Evolutionary conservation across 2,329 filamentous ascomycete genomes (phyloP).

Genomic region (Neurospora sp.): DNA sequence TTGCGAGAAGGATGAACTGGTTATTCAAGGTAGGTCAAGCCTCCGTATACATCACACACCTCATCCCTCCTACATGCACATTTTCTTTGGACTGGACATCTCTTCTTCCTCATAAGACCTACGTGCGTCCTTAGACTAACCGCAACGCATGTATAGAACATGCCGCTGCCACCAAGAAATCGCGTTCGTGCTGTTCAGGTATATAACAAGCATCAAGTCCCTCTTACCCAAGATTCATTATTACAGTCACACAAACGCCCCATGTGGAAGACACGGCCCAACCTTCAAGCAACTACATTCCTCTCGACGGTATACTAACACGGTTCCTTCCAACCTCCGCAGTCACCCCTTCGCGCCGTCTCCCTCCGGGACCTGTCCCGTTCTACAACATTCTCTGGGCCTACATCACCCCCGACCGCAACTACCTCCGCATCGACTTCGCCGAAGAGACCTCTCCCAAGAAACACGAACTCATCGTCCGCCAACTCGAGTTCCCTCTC

Average conservation of each 20-base stretch:
- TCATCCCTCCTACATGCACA: not conserved
- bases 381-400: slow-evolving; percentile 83
- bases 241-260: not conserved
- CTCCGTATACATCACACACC: not conserved
- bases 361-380: slow-evolving; percentile 41
- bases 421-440: slow-evolving; percentile 15
- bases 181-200: not conserved
- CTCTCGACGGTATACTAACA: not conserved
- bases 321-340: not conserved
- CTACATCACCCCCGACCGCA: slow-evolving; percentile 12
- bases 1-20: not conserved
- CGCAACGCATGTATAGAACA: not conserved
- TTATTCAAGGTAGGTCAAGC: not conserved
- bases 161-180: not conserved
- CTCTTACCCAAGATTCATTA: not conserved
- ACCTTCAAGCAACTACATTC: not conserved
- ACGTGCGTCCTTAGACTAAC: not conserved
- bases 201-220: not conserved
- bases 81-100: not conserved
- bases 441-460: slow-evolving; percentile 8
- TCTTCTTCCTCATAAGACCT: not conserved
- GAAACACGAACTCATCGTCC: slow-evolving; percentile 9
- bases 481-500: slow-evolving; percentile 12
- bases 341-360: not conserved
- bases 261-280: not conserved